Percentiles rank a stretch among this genome's conserved stretches.
Conservation (phyloP, 352 stramenopile genomes). For the Phytophthora tentaculata region DNA sequence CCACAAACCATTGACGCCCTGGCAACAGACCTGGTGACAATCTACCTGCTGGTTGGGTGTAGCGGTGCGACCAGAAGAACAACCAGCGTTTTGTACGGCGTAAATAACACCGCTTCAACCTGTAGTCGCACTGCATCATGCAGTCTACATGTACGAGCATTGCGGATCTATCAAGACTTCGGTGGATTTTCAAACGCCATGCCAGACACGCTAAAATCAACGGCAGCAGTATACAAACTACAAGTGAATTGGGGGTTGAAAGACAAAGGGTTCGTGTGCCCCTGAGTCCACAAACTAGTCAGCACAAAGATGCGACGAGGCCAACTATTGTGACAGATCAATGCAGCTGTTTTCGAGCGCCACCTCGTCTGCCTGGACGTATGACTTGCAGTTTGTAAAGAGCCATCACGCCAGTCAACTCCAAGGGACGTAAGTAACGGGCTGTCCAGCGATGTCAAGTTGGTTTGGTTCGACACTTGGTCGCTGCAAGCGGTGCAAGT, state of each 20-base stretch:
- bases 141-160: too few species aligned
- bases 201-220: slow-evolving; percentile 13
- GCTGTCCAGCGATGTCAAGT: slow-evolving; percentile 24
- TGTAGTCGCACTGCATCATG: neutral
- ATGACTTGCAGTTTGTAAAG: slow-evolving; percentile 21
- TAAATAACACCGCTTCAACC: too few species aligned
- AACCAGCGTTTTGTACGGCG: neutral
- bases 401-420: slow-evolving; percentile 35
- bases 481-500: slow-evolving; percentile 5
- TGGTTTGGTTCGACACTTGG: slow-evolving; percentile 16
- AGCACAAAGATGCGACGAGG: slow-evolving; percentile 16
- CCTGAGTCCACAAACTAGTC: slow-evolving; percentile 16
- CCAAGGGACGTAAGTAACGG: slow-evolving; percentile 31
- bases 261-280: neutral
- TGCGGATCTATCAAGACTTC: slow-evolving; percentile 7
- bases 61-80: slow-evolving; percentile 13
- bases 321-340: slow-evolving; percentile 38
- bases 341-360: slow-evolving; percentile 25
- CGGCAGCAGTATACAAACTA: slow-evolving; percentile 12
- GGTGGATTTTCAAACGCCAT: slow-evolving; percentile 30
- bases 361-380: slow-evolving; percentile 5
- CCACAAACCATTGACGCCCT: slow-evolving; percentile 8
- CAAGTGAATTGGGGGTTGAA: slow-evolving; percentile 6
- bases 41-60: slow-evolving; percentile 29
- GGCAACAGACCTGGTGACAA: neutral